These are phyloP conservation scores for Mollisiaceae sp. DNA, from an alignment of 2,329 filamentous ascomycete species.

Conservation along the genomic window DNA sequence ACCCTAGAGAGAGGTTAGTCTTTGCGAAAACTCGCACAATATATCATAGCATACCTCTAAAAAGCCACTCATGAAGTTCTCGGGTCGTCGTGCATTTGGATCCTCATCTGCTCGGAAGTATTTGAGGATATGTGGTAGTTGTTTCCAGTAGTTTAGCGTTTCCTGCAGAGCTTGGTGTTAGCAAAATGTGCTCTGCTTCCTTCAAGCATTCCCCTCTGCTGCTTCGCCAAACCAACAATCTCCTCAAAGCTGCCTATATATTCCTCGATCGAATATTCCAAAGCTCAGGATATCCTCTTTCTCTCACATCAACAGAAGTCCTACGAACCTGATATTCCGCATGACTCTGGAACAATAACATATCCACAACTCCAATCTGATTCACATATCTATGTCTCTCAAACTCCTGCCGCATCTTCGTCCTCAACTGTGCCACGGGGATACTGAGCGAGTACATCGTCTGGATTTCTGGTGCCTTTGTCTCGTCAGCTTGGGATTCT, in stretches of 20 bases:
- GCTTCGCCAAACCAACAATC: not conserved
- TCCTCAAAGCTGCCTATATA: not conserved
- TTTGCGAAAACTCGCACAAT: slow-evolving; percentile 5
- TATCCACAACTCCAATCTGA: slow-evolving; percentile 86
- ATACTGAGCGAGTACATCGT: slow-evolving; percentile 94
- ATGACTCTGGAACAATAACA: slow-evolving; percentile 88
- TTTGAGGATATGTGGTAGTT: slow-evolving; percentile 92
- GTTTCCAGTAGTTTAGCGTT: slow-evolving; percentile 99
- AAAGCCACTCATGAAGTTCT: slow-evolving; percentile 93
- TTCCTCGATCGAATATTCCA: not conserved
- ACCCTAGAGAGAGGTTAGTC: slow-evolving; percentile 36
- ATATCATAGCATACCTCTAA: slow-evolving; percentile 66
- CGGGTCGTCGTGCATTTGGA: slow-evolving; percentile 75
- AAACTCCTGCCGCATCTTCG: slow-evolving; percentile 95
- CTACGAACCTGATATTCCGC: slow-evolving; percentile 84
- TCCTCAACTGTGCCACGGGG: slow-evolving; percentile 85
- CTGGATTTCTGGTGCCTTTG: slow-evolving; percentile 92
- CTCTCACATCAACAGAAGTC: slow-evolving; percentile 1
- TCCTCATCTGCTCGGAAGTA: slow-evolving; percentile 93
- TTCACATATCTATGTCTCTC: slow-evolving; percentile 93
- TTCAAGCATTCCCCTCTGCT: not conserved
- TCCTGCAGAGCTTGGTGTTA: slow-evolving; percentile 61
- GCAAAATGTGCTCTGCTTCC: not conserved
- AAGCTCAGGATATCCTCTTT: not conserved
- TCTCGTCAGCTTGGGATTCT: slow-evolving; percentile 25